phyloP scores from a whole-genome alignment of 768 basidiomycete species.

The Strobilomyces dryophilus region DNA sequence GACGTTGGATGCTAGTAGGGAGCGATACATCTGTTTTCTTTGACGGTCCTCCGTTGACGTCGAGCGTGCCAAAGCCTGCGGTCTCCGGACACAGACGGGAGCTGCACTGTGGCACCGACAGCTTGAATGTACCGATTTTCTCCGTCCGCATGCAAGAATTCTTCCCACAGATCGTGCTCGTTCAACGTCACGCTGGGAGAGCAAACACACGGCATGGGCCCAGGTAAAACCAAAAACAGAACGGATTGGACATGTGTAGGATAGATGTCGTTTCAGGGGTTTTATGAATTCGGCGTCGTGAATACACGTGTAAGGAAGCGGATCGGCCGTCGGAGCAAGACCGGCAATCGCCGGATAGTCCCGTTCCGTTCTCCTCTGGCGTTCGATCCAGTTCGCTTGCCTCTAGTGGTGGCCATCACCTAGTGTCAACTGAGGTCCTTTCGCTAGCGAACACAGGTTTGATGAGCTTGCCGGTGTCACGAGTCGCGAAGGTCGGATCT shows the following conservation, averaged over 20 bases:
- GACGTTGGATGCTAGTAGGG: not conserved
- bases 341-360: too few species aligned
- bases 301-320: too few species aligned
- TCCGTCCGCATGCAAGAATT: not conserved
- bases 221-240: too few species aligned
- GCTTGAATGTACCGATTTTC: not conserved
- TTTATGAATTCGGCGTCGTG: too few species aligned
- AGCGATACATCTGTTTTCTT: not conserved
- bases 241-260: not conserved
- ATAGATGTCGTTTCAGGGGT: not conserved
- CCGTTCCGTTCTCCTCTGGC: too few species aligned
- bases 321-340: too few species aligned
- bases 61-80: not conserved
- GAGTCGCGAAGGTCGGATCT: too few species aligned
- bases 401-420: too few species aligned
- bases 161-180: not conserved
- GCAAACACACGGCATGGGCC: not conserved
- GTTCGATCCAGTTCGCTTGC: too few species aligned
- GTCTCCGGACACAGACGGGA: not conserved
- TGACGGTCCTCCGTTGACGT: not conserved
- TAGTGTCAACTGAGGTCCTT: too few species aligned
- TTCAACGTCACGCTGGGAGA: not conserved
- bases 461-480: too few species aligned
- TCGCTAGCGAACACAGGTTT: too few species aligned
- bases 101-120: not conserved